Conservation (phyloP, 2,329 filamentous ascomycete genomes). For the Beauveria scarabaeidicola region DNA sequence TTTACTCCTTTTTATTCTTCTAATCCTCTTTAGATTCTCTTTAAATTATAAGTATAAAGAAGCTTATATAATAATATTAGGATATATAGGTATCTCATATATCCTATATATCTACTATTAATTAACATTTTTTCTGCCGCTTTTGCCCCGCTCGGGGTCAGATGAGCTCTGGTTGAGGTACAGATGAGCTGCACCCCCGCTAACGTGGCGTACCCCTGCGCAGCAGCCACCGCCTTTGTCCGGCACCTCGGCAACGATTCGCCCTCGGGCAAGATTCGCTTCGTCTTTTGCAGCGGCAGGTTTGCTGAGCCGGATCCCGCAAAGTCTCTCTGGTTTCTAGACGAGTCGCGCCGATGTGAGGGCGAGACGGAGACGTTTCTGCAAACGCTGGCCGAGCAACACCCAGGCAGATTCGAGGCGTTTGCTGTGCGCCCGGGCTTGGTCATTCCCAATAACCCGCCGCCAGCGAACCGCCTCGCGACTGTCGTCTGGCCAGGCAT, state of each 20-base stretch:
- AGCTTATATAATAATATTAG: too few species aligned
- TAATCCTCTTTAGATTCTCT: too few species aligned
- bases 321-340: slow-evolving; percentile 27
- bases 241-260: slow-evolving; percentile 22
- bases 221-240: slow-evolving; percentile 49
- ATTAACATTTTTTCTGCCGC: too few species aligned
- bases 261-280: slow-evolving; percentile 29
- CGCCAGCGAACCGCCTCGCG: slow-evolving; percentile 19
- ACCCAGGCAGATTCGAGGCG: slow-evolving; percentile 25
- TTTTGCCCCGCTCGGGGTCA: too few species aligned
- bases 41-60: too few species aligned
- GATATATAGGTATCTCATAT: too few species aligned
- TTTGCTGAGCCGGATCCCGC: slow-evolving; percentile 25
- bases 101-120: too few species aligned
- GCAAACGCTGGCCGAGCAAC: slow-evolving; percentile 27
- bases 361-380: slow-evolving; percentile 32
- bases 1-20: too few species aligned
- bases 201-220: slow-evolving; percentile 52
- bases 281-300: slow-evolving; percentile 34
- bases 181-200: too few species aligned
- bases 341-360: slow-evolving; percentile 29
- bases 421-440: slow-evolving; percentile 29
- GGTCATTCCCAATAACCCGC: slow-evolving; percentile 21
- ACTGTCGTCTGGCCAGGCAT: slow-evolving; percentile 24
- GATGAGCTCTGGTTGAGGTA: too few species aligned